Base-by-base conservation (phyloP, 495 filamentous ascomycete genomes). In the Hypoxylon intermedium region DNA sequence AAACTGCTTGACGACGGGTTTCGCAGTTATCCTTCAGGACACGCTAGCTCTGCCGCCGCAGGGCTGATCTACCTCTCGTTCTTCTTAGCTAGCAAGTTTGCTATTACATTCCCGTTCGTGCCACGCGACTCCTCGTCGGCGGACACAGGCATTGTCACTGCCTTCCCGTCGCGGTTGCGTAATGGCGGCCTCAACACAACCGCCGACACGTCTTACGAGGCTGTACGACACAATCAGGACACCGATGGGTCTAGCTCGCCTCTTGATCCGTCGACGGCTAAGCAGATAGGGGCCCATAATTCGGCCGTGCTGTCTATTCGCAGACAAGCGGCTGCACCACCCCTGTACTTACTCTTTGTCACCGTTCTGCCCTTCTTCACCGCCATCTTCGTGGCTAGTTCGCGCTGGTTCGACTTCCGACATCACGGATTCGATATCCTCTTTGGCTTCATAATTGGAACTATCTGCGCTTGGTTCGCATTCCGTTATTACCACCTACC, bases 401-500 rank as follows among this genome's bases (percentile, higher is more conserved):
- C 82, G n/a, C 78, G 84, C 15, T 86, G 81, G 73, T 86, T 91
- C 80, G 92, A 96, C 68, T 91, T 89, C 67, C 82, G 91, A 6
- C 92, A 96, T 63, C 91, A 95, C 74, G 89, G 87, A 9, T 95
- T 96, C 73, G 92, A 96, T 56, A 92, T 95, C 37, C 78, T 96
- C 18, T 89, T 88, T 20, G 91, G 91, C 5, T 87, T 82, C 16
- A 66, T 89, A 1, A 83, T 93, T 40, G 89, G 89, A 6, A 65
- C 72, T 18, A 62, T 80, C 31, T 58, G 58, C 4, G 73, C 82
- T 9, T 71, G 78, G 50, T 83, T 81, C 58, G 64, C 79, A 18
- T 85, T 85, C 71, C 70, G 75, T 15, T 83, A 76, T 54, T 85
- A 85, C 56, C 87, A 91, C 62, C 74, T 90, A 6, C 87, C 89